Base-by-base conservation (phyloP, 2,329 filamentous ascomycete genomes). In the Neocatenulostroma microsporum region DNA sequence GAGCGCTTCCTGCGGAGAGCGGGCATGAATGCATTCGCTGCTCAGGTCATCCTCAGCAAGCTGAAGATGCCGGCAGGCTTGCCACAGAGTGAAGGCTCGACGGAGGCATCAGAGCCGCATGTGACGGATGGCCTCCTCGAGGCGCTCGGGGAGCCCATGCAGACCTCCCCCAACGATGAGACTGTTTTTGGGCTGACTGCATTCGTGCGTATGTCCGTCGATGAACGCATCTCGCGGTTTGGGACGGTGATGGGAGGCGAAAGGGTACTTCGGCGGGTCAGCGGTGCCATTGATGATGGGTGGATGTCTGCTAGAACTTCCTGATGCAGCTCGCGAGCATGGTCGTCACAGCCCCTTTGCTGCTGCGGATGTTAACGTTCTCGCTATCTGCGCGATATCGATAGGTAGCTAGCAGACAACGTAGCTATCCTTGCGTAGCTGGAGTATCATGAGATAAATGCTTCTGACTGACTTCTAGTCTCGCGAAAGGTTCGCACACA, bases 21-120 rank as follows among this genome's bases (percentile, higher is more conserved):
- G 1, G 83, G 83, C 0, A 57, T 86, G 53, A 87, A 88, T 56
- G 70, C 74, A 0, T 85, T 76, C 54, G 82, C 81, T 2, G 82
- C 83, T 3, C 82, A 86, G 54, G 65, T 67, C 8, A 64, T 85
- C 2, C 60, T 84, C 21, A 62, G 61, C 1, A 55, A 57, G n/a
- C 39, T 77, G 10, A 68, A 67, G 45, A 18, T 34, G 26, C 23
- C 50, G 52, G 14, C n/a, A n/a, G n/a, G n/a, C n/a, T n/a, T n/a
- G n/a, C n/a, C n/a, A n/a, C n/a, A n/a, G n/a, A n/a, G n/a, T n/a
- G n/a, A n/a, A n/a, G n/a, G n/a, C n/a, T n/a, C n/a, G n/a, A n/a
- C n/a, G n/a, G n/a, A n/a, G n/a, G n/a, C n/a, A n/a, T n/a, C n/a
- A n/a, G n/a, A n/a, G n/a, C n/a, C n/a, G n/a, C n/a, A n/a, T n/a